Base-by-base conservation (phyloP, 176 grass and related monocot genomes). In the Carex myosuroides region DNA sequence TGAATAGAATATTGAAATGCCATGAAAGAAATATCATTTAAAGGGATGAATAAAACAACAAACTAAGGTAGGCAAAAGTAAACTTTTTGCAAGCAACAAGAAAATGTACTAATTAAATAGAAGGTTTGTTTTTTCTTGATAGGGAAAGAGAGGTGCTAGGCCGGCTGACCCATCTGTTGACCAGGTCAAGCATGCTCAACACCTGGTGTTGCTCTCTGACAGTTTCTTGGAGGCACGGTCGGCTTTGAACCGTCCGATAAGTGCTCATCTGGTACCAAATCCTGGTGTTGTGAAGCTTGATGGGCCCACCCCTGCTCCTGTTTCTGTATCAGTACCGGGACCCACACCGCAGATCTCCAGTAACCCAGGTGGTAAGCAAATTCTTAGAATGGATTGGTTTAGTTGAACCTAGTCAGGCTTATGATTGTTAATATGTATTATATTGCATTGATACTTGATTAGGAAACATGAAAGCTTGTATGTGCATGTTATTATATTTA, bases 121-220 rank as follows among this genome's bases (percentile, higher is more conserved):
- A 24, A 12, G 4, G 55, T 54, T 29, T 77, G 73, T 56, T 50
- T 50, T 77, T 77, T 64, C 58, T 81, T 85, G 86, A 71, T 87
- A 99, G 96, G 96, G 88, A 64, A 99, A 93, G 86, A 87, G 80
- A 81, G 94, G 92, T 85, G 86, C 91, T 92, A 88, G 87, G 75
- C 82, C 86, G 69, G 81, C 83, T 77, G 91, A 95, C 77, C 87
- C 91, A 85, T 73, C 91, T 82, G 85, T 93, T 73, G 89, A 99
- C 85, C 88, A 91, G 82, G 42, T 88, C 13, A 99, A 90, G 87
- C 88, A 95, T 53, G 80, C 86, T 48, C 86, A 95, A 54, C 91
- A 92, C 79, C 90, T 99, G 84, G 85, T 99, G 82, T 85, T 99
- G 78, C 84, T 94, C 16, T 99, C 96, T 64, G 96, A 99, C 30